Evolutionary conservation across 2,329 filamentous ascomycete genomes (phyloP).

Genomic region (Fusarium pseudonygamai): DNA sequence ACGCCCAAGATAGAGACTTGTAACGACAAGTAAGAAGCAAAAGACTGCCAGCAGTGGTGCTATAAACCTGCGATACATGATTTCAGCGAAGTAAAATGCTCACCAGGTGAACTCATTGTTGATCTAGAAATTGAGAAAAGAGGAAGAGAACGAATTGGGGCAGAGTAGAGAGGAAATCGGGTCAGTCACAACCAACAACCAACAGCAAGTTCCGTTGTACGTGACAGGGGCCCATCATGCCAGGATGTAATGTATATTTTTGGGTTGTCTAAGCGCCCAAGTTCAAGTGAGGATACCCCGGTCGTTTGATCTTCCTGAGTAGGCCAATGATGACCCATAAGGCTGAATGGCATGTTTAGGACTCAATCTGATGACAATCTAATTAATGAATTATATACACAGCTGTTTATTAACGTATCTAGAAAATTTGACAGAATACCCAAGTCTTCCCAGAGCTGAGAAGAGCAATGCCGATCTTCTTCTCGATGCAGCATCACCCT

Average conservation of each 20-base stretch:
- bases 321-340: neutral
- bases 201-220: neutral
- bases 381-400: neutral
- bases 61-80: slow-evolving; percentile 29
- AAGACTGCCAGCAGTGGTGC: slow-evolving; percentile 21
- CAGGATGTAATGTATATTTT: slow-evolving; percentile 3
- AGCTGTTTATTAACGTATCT: no score
- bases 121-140: neutral
- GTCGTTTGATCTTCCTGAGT: neutral
- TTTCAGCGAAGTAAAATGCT: neutral
- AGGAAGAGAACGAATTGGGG: neutral
- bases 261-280: slow-evolving; percentile 14
- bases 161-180: neutral
- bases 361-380: neutral
- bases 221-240: neutral
- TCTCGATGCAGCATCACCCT: neutral
- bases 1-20: slow-evolving; percentile 32
- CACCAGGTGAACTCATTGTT: neutral
- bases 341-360: neutral
- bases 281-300: neutral
- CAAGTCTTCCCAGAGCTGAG: neutral
- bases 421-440: accelerated
- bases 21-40: slow-evolving; percentile 26
- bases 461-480: neutral
- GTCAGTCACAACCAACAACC: neutral